Base-by-base conservation (phyloP, 768 basidiomycete species). In the Leccinum olivaceopallidum region DNA sequence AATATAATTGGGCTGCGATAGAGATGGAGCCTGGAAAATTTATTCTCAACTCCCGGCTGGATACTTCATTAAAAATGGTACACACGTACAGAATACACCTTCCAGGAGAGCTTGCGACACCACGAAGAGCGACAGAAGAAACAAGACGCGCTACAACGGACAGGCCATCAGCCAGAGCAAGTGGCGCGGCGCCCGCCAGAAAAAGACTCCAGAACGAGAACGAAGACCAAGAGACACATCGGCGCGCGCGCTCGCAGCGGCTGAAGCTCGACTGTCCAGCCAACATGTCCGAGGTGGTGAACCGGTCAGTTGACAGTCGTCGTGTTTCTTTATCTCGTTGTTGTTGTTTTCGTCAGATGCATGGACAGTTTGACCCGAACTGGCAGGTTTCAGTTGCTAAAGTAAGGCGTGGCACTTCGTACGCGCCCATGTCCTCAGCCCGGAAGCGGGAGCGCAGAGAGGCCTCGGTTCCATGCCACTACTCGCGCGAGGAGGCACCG, bases 1-100 rank as follows among this genome's bases (percentile, higher is more conserved):
- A 96, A 73, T 96, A 94, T 73, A 95, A 99, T 69, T 84, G 88
- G 20, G 76, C 79, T 7, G 82, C 85, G 39, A 95, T 98, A 70
- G 95, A 98, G 74, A 88, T 92, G 67, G 82, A 86, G 10, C 32
- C 32, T 32, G 3, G 34, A 34, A 12, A 12, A 34, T 37, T 2
- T 37, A 37, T 37, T 37, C 37, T 16, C 16, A 37, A 37, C 37
- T 37, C 37, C 16, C 37, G 14, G 37, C 37, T 37, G 14, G 16
- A 37, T 8, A 3, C 16, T 7, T 18, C 37, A 16, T 37, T 16
- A 14, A 16, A 37, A 37, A 37, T 37, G 14, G 2, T 16, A 37
- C 36, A 37, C 36, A 37, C 36, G 13, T 37, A 14, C 36, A 16
- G 36, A 37, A 37, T 37, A 2, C 36, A 37, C 36, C 36, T 37